Evolutionary conservation across 257 asterid genomes (phyloP), one percentile per base, ranked within the genome.

Genomic region (Solanum arcanum): DNA sequence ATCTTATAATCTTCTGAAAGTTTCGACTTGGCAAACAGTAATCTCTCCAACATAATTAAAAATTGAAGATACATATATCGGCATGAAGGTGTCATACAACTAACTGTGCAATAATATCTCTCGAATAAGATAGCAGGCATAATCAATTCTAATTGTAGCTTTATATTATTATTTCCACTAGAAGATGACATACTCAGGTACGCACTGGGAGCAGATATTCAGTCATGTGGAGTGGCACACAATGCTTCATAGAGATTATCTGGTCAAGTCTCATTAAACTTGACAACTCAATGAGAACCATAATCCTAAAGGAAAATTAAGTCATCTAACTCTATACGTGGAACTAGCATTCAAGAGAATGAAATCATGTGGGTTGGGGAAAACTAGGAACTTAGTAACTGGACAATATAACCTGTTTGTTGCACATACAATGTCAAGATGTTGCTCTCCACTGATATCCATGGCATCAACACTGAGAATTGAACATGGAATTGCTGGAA

Each of bases 401-500:
- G 46, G 42, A 29, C 85, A 49, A 16, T 16, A 49, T 80, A 81
- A 81, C 85, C 85, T 81, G 85, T 49, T 80, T 81, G 10, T 20
- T 81, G 69, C 69, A 91, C 99, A 86, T 96, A 97, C 99, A 62
- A 97, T 94, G 88, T 97, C 99, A 90, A 97, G 94, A 89, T 97
- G 99, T 90, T 97, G 98, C 94, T 96, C 99, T 90, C 99, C 99
- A 86, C 99, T 94, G 77, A 97, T 96, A 93, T 97, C 99, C 98
- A 97, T 97, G 88, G 98, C 99, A 91, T 97, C 99, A 80, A 97
- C 90, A 89, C 99, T 97, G 90, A 97, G 89, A 49, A 95, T 94
- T 83, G 99, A 97, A 87, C 99, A 97, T 27, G 99, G 91, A 86
- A 97, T 96, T 78, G 98, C 98, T 59, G 99, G 99, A 87, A 97